Base-by-base conservation (phyloP, 2,329 filamentous ascomycete species). In the Thelonectria blattea region DNA sequence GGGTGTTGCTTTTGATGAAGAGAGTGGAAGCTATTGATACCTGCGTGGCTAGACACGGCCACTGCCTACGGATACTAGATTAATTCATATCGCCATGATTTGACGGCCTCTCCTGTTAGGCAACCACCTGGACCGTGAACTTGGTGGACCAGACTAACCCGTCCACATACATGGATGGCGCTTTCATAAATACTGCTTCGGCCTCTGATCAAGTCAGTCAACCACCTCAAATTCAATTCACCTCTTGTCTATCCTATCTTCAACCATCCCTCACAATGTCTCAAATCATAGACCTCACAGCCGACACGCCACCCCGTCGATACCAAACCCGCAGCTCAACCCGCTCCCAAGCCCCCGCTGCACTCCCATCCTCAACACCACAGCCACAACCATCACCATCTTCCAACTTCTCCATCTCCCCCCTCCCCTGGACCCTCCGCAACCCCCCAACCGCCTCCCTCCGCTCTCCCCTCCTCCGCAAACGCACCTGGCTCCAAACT, bases 401-500 rank as follows among this genome's bases (percentile, higher is more conserved):
- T 20, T 34, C 47, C 7, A 12, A 32, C 17, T 56, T 56, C 27
- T 37, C 22, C 48, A 30, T 56, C 53, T 42, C 30, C 4, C 32
- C 48, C 24, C 22, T 57, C 27, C 48, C 53, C 34, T 60, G 52
- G 52, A 17, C 18, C 12, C 52, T 52, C 6, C 48, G 53, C 24
- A 57, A 42, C 47, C 57, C 57, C 10, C 52, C 57, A 2, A 22
- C 22, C 15, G 27, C 27, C 27, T n/a, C 32, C 2, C 22, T 42
- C 5, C 14, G 27, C 1, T 24, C 20, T 2, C 32, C 47, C 6
- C 47, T 60, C 22, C 41, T 32, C 6, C 52, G 52, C 17, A 60
- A 60, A 24, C 52, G 52, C 52, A n/a, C 30, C 17, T 60, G 58
- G 58, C 58, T 60, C 17, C 50, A 58, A n/a, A 65, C 51, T 14